Evolutionary conservation across 2,329 filamentous ascomycete species (phyloP), one percentile per base, ranked within the genome.

Genomic region (Colletotrichum destructivum): DNA sequence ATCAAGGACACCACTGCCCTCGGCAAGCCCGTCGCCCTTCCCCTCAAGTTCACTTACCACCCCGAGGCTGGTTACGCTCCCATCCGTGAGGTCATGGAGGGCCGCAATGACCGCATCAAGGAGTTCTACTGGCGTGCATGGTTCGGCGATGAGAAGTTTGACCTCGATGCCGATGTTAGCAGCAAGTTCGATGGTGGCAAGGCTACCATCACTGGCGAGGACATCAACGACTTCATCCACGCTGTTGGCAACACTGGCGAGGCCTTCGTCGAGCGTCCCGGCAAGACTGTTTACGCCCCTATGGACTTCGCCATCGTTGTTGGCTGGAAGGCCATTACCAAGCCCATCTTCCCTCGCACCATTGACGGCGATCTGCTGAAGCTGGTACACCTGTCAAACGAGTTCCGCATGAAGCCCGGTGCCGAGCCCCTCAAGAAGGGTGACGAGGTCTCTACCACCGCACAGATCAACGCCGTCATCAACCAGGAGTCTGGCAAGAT

Each of bases 221-320:
- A 93, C 74, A 98, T 99, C 84, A 97, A 97, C 74, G 95, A 99
- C 84, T 99, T 99, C 77, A 95, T 98, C n/a, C 95, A 99, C 80
- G 96, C 96, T 56, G 96, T 99, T 75, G 96, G 97, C 75, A 99
- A 99, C 84, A 98, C 94, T 16, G 96, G 96, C 47, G 96, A 99
- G 82, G 95, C 96, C 9, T 99, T 99, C 76, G 96, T 99, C 64
- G 96, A 98, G 78, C 91, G 96, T 59, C 96, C 95, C 55, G 96
- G 95, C 76, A 98, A 98, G 86, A 92, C 94, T 74, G 94, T 98
- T 75, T 96, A 93, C 77, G 96, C 96, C 9, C 96, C 97, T 42
- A 99, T 99, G 96, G 96, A 99, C 83, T 99, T 98, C 78, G 95
- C 95, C 75, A 98, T 98, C 75, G 95, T 98, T n/a, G 93, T 97